Evolutionary conservation across 371 early-diverging fungal genomes (phyloP), one percentile per base, ranked within the genome.

Genomic region (Mortierella sp.): DNA sequence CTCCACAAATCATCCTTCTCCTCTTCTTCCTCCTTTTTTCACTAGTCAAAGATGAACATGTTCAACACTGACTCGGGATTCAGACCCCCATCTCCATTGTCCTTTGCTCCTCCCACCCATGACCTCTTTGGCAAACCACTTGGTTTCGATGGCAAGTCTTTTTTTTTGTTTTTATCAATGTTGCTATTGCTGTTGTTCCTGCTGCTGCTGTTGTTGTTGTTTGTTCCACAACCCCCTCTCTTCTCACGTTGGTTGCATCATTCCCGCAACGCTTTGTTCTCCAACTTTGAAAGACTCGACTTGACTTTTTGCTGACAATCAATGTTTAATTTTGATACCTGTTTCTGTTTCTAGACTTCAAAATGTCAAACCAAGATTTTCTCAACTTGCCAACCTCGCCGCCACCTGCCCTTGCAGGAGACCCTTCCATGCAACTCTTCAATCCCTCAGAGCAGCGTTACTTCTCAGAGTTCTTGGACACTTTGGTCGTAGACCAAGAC

Each of bases 1-100:
- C 61, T 61, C 61, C 16, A 40, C 40, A 43, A 11, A 16, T 4
- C 4, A 16, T 22, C 4, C 72, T 22, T 13, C 57, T 52, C 47
- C 43, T 50, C 2, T 6, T 4, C 21, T n/a, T n/a, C 43, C 28
- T 21, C 15, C 57, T n/a, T 57, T 40, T 40, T 5, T 33, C 28
- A 15, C 22, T 38, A 4, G 38, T 7, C 33, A 40, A 58, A 32
- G 43, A 74, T 74, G 75, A 72, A 81, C 72, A 75, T 75, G 81
- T 81, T 81, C 70, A 81, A 81, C 36, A 81, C 81, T 5, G 81
- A 81, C 67, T 81, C 81, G 40, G 81, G 81, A 4, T 69, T 75
- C 60, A 71, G 81, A 58, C 81, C 81, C n/a, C 81, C 81, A 61
- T 81, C 81, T 0, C 81, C 81, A 9, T 40, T 72, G 36, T 4